phyloP scores from a whole-genome alignment of 108 stramenopile genomes.

The Cyclotella distinguenda region DNA sequence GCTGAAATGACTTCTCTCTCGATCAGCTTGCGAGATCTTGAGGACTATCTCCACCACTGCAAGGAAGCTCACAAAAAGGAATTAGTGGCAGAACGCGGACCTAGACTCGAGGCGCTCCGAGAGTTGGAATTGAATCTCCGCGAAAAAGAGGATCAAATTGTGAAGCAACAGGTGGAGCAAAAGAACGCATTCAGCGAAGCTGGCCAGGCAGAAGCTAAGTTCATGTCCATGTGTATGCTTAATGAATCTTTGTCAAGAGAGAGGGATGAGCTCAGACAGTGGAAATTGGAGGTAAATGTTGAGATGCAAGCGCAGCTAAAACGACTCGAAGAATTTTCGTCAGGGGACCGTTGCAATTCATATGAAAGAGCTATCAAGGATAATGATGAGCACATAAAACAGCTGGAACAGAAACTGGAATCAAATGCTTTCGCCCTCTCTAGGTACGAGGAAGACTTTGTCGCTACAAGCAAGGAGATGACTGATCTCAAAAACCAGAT shows the following conservation, averaged over 20 bases:
- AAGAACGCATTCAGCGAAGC: background rate
- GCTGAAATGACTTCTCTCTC: background rate
- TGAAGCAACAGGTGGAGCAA: background rate
- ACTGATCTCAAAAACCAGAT: background rate
- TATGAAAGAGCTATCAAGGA: constrained; percentile 1
- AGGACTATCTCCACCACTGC: background rate
- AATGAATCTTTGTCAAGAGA: constrained; percentile 3
- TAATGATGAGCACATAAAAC: background rate
- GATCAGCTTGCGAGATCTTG: background rate
- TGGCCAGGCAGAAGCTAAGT: background rate
- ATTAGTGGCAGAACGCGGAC: constrained; percentile 1
- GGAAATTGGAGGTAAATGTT: background rate
- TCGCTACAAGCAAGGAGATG: background rate
- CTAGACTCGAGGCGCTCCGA: background rate
- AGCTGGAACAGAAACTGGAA: constrained; percentile 1
- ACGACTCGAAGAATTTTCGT: constrained; percentile 2
- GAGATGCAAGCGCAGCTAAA: background rate
- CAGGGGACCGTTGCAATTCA: background rate
- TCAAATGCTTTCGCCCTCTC: background rate
- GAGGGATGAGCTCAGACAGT: background rate
- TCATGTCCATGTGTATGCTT: background rate
- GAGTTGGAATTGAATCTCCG: background rate
- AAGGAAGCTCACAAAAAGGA: background rate
- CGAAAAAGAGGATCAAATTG: background rate
- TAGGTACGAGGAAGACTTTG: constrained; percentile 4